Evolutionary conservation across 768 basidiomycete genomes (phyloP).

Genomic region (Holtermannia corniformis): DNA sequence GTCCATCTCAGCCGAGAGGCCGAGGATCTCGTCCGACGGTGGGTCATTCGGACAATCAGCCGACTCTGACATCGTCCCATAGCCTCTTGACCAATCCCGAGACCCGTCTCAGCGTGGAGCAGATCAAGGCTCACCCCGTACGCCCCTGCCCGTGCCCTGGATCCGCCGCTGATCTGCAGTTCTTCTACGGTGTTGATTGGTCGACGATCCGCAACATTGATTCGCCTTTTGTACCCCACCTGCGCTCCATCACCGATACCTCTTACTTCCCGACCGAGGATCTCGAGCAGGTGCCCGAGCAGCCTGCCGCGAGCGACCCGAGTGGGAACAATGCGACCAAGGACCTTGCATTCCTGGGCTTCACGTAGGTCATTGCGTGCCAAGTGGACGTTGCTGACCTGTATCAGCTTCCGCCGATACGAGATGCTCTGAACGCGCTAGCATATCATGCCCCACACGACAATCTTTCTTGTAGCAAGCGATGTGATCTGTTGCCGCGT

Average conservation of each 20-base stretch:
- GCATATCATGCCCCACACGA: no score
- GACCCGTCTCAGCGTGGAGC: constrained; percentile 64
- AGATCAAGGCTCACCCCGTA: constrained; percentile 84
- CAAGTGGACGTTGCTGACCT: not conserved
- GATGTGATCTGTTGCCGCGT: no score
- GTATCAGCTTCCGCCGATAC: constrained; percentile 36
- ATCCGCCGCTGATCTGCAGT: constrained; percentile 11
- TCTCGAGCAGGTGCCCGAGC: constrained; percentile 62
- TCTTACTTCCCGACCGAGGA: constrained; percentile 98
- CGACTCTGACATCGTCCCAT: constrained; percentile 5
- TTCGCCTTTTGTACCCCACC: constrained; percentile 89
- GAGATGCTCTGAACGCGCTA: constrained; percentile 25
- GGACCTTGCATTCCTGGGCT: constrained; percentile 56
- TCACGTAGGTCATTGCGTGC: constrained; percentile 33
- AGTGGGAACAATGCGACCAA: constrained; percentile 43
- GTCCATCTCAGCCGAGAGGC: constrained; percentile 84
- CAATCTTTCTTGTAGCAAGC: no score
- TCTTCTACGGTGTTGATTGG: constrained; percentile 80
- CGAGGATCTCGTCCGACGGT: constrained; percentile 80
- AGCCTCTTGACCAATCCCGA: constrained; percentile 73
- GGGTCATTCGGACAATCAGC: constrained; percentile 35
- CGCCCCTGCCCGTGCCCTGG: constrained; percentile 38
- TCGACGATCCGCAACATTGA: constrained; percentile 73
- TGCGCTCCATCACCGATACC: constrained; percentile 87
- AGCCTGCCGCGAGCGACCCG: constrained; percentile 43